phyloP scores from a whole-genome alignment of 2,329 filamentous ascomycete species.

The Exophiala viscosa region DNA sequence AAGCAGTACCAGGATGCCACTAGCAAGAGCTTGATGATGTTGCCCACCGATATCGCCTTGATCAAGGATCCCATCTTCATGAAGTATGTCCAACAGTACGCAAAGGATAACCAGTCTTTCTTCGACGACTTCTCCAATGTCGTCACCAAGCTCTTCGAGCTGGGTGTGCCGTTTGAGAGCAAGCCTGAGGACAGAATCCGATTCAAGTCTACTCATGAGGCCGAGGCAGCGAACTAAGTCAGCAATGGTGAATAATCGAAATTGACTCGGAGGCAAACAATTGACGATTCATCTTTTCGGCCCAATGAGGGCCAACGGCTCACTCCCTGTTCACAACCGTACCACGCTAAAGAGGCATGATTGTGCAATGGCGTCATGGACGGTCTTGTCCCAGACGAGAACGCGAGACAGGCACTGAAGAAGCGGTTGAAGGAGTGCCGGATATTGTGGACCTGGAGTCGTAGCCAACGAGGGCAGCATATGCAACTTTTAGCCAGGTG shows the following conservation, averaged over 20 bases:
- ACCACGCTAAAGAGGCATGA: too few species aligned
- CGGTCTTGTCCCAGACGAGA: too few species aligned
- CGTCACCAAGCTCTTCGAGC: slow-evolving; percentile 80
- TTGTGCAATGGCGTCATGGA: too few species aligned
- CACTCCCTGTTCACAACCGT: too few species aligned
- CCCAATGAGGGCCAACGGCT: too few species aligned
- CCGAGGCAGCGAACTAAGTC: not conserved
- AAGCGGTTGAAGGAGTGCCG: too few species aligned
- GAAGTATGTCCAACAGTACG: slow-evolving; percentile 77
- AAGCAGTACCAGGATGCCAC: slow-evolving; percentile 85
- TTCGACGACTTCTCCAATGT: slow-evolving; percentile 88
- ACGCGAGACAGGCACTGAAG: too few species aligned
- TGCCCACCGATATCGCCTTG: slow-evolving; percentile 85
- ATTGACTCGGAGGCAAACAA: not conserved
- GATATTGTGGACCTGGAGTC: too few species aligned
- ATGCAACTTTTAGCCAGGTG: too few species aligned
- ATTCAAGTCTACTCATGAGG: slow-evolving; percentile 57
- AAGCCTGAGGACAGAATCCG: slow-evolving; percentile 57
- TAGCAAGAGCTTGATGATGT: slow-evolving; percentile 92
- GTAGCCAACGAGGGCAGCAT: too few species aligned
- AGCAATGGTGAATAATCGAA: not conserved
- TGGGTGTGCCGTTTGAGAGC: slow-evolving; percentile 82
- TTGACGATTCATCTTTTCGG: not conserved
- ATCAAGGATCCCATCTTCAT: slow-evolving; percentile 85
- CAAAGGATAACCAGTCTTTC: slow-evolving; percentile 84